Conservation (phyloP, 805 yeast genomes). For the Ogataea minuta region DNA sequence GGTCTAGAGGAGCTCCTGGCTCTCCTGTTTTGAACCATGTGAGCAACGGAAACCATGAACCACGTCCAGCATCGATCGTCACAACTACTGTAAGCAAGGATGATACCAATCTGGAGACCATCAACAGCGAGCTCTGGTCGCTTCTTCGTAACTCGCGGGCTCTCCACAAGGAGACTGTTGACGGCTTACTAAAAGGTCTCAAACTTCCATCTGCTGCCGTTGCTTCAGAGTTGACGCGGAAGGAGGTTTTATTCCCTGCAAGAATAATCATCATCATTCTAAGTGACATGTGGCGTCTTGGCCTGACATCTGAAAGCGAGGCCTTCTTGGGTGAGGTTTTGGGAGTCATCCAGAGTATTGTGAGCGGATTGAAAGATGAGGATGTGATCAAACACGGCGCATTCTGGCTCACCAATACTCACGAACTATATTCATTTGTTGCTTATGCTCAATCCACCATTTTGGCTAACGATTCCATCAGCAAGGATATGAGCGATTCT, state of each 20-base stretch:
- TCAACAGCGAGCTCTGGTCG: constrained; percentile 71
- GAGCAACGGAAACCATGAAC: constrained; percentile 38
- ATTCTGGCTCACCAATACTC: constrained; percentile 95
- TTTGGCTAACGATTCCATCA: constrained; percentile 73
- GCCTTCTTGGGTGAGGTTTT: constrained; percentile 85
- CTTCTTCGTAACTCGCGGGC: constrained; percentile 67
- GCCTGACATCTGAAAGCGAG: constrained; percentile 89
- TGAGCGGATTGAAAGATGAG: constrained; percentile 75
- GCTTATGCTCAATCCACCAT: constrained; percentile 93
- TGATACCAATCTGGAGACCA: constrained; percentile 56
- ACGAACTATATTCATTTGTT: constrained; percentile 92
- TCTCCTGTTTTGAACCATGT: constrained; percentile 20
- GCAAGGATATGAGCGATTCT: constrained; percentile 81
- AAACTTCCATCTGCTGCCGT: constrained; percentile 84
- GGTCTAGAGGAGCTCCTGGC: constrained; percentile 27
- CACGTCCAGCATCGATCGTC: constrained; percentile 61
- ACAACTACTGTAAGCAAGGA: constrained; percentile 50
- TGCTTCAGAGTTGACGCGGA: constrained; percentile 76
- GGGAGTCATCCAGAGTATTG: constrained; percentile 81
- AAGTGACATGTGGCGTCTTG: constrained; percentile 98
- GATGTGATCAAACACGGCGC: constrained; percentile 91
- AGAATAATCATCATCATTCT: constrained; percentile 87
- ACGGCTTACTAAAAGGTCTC: constrained; percentile 79
- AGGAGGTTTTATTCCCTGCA: constrained; percentile 94
- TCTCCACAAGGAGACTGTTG: constrained; percentile 80